These are phyloP conservation scores for Pythium brachiatum DNA, from an alignment of 352 stramenopile species.

Conservation along the genomic window DNA sequence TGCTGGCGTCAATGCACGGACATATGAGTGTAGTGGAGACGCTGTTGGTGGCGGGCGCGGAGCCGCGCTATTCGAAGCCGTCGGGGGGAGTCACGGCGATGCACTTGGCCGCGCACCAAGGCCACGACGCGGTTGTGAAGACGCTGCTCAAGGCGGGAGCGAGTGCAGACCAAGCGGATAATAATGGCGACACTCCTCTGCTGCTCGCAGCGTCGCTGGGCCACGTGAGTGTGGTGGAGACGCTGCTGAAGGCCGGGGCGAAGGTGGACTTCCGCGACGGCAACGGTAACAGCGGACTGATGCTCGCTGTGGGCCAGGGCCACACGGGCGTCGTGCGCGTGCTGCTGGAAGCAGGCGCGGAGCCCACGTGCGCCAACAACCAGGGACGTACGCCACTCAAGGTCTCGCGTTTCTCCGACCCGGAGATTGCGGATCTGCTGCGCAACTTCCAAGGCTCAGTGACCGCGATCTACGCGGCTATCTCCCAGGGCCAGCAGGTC, in stretches of 20 bases:
- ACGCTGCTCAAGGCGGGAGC: neutral
- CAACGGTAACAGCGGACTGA: conserved; percentile 18
- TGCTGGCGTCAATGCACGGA: neutral
- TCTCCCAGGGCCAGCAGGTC: neutral
- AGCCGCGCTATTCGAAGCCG: too few relatives aligned
- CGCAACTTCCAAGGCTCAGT: neutral
- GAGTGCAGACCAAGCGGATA: neutral
- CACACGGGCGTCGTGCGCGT: conserved; percentile 21
- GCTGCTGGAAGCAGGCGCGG: conserved; percentile 21
- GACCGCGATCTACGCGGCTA: neutral
- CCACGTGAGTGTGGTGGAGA: neutral
- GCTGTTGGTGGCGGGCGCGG: neutral
- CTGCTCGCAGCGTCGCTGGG: neutral
- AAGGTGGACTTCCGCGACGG: conserved; percentile 24
- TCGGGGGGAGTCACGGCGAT: too few relatives aligned
- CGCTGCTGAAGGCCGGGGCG: conserved; percentile 22
- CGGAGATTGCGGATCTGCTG: neutral
- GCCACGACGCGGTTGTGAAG: too few relatives aligned
- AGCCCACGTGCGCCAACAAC: neutral
- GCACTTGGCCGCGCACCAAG: too few relatives aligned
- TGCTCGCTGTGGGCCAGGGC: conserved; percentile 29
- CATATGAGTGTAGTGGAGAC: neutral
- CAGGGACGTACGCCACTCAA: neutral
- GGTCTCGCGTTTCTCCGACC: neutral
- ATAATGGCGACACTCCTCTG: neutral